phyloP scores from a whole-genome alignment of 805 yeast species.

The Pichia insulana region DNA sequence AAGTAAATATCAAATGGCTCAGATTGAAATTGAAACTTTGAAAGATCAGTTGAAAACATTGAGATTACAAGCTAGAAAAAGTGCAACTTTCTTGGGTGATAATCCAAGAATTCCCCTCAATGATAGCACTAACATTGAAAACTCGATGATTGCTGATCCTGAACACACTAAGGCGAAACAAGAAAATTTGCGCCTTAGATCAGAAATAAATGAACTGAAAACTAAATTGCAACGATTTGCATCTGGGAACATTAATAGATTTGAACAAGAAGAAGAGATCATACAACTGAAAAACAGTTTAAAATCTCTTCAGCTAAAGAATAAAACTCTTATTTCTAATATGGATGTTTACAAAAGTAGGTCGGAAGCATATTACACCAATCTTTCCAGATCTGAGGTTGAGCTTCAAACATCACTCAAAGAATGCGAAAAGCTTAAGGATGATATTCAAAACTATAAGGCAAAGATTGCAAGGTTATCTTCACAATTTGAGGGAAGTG shows the following conservation, averaged over 20 bases:
- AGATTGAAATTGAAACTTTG: conserved; percentile 33
- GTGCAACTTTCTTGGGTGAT: conserved; percentile 11
- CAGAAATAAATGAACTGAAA: conserved; percentile 28
- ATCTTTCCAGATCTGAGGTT: conserved; percentile 71
- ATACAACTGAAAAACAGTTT: conserved; percentile 46
- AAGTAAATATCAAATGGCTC: conserved; percentile 39
- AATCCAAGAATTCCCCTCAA: conserved; percentile 11
- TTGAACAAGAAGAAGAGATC: conserved; percentile 28
- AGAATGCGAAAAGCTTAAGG: conserved; percentile 45
- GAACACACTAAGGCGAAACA: conserved; percentile 23
- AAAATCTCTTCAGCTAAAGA: conserved; percentile 48
- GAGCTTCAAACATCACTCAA: conserved; percentile 56
- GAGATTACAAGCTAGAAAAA: conserved; percentile 5
- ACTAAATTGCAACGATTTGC: conserved; percentile 28
- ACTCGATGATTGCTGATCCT: conserved; percentile 11
- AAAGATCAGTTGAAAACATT: conserved; percentile 28
- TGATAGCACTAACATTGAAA: conserved; percentile 4
- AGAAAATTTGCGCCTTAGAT: conserved; percentile 28
- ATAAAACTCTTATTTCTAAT: conserved; percentile 43
- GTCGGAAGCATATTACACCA: conserved; percentile 64
- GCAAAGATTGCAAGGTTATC: conserved; percentile 38
- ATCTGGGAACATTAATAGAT: conserved; percentile 18
- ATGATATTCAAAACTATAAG: conserved; percentile 46
- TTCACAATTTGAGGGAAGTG: conserved; percentile 47
- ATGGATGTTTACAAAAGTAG: conserved; percentile 58